phyloP scores from a whole-genome alignment of 2,329 filamentous ascomycete genomes.

The Exophiala oligosperma region DNA sequence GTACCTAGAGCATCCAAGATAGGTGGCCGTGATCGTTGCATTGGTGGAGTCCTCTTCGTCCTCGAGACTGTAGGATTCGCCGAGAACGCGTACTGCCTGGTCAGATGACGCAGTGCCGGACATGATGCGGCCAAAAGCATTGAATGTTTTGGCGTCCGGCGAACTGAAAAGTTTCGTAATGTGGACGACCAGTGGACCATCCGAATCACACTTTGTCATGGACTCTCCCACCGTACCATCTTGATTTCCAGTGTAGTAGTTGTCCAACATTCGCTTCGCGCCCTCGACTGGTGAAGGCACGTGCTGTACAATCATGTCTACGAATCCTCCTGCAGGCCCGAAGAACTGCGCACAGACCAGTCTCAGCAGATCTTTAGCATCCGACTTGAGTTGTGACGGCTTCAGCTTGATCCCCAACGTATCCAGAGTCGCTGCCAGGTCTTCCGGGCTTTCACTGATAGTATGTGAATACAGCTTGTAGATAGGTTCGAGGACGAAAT shows the following conservation, averaged over 20 bases:
- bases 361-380: conserved; percentile 85
- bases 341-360: conserved; percentile 96
- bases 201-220: conserved; percentile 80
- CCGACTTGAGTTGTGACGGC: conserved; percentile 85
- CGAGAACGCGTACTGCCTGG: conserved; percentile 82
- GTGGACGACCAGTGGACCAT: conserved; percentile 88
- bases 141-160: conserved; percentile 84
- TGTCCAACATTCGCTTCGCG: conserved; percentile 72
- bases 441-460: conserved; percentile 83
- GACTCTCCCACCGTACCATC: conserved; percentile 78
- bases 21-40: conserved; percentile 80
- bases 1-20: conserved; percentile 89
- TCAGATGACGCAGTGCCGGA: conserved; percentile 85
- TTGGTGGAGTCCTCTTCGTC: conserved; percentile 97
- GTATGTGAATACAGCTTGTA: conserved; percentile 98
- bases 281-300: conserved; percentile 83
- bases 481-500: conserved; percentile 93
- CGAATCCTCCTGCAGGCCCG: conserved; percentile 82
- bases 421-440: conserved; percentile 75
- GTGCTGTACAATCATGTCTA: conserved; percentile 92
- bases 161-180: conserved; percentile 93
- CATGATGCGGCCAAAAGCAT: conserved; percentile 87
- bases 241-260: conserved; percentile 87
- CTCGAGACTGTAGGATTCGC: conserved; percentile 92
- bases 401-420: conserved; percentile 83